Evolutionary conservation across 2,329 filamentous ascomycete species (phyloP).

Genomic region (Chrysoporthe cubensis): DNA sequence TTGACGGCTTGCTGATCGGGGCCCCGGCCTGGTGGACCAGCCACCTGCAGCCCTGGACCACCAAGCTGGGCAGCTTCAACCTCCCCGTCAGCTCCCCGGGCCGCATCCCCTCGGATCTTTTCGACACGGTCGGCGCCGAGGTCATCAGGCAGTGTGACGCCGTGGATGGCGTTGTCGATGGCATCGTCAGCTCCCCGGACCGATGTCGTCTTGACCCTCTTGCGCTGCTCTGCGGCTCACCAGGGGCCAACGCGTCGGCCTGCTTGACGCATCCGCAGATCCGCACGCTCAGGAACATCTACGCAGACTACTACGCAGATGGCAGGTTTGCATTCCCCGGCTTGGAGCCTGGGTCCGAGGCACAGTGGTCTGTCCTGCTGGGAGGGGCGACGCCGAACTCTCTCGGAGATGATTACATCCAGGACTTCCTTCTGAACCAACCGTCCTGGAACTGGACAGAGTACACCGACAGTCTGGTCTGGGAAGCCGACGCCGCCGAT

Average conservation of each 20-base stretch:
- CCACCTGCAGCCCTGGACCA: constrained; percentile 45
- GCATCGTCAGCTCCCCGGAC: constrained; percentile 39
- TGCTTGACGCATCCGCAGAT: constrained; percentile 40
- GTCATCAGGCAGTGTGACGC: constrained; percentile 46
- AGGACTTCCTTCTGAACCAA: constrained; percentile 37
- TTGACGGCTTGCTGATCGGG: constrained; percentile 61
- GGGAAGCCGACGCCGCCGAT: constrained; percentile 33
- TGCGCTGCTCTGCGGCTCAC: constrained; percentile 37
- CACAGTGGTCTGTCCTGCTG: constrained; percentile 33
- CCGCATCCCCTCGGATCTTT: constrained; percentile 47
- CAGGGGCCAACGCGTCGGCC: constrained; percentile 5
- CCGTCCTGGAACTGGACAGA: constrained; percentile 38
- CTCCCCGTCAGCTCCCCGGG: constrained; percentile 44
- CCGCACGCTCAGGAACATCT: constrained; percentile 35
- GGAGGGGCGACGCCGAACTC: constrained; percentile 29
- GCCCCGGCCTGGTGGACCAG: constrained; percentile 47
- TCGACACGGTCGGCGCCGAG: constrained; percentile 44
- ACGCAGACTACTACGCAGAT: constrained; percentile 32
- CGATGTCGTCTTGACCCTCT: constrained; percentile 33
- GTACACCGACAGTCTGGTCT: constrained; percentile 35
- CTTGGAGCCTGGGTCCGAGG: constrained; percentile 51
- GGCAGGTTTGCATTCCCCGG: constrained; percentile 36
- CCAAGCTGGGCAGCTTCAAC: constrained; percentile 49
- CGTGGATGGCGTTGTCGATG: constrained; percentile 46
- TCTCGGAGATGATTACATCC: constrained; percentile 36